Conservation (phyloP, 2,329 filamentous ascomycete species). For the Arthrobotrys sinensis region DNA sequence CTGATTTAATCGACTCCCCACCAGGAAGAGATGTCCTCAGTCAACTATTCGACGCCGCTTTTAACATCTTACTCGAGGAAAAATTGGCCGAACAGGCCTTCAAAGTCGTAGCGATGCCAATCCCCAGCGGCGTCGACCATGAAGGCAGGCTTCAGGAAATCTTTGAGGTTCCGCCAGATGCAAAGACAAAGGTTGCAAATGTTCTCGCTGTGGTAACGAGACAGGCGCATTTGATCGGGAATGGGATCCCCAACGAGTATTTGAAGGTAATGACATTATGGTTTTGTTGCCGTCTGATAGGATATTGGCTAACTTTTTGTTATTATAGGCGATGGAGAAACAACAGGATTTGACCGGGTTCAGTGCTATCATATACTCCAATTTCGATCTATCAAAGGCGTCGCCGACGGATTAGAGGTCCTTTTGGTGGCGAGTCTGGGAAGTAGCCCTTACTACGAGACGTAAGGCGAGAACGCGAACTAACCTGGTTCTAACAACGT, state of each 20-base stretch:
- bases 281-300: conserved; percentile 63
- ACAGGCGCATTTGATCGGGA: conserved; percentile 90
- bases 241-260: conserved; percentile 80
- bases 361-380: conserved; percentile 88
- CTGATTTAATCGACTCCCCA: conserved; percentile 94
- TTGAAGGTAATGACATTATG: conserved; percentile 69
- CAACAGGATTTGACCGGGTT: conserved; percentile 85
- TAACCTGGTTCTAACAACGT: too few species aligned
- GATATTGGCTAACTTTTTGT: conserved; percentile 67
- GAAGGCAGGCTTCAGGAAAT: conserved; percentile 71
- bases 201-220: conserved; percentile 90
- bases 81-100: conserved; percentile 86
- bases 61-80: conserved; percentile 84
- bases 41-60: conserved; percentile 87
- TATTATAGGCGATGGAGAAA: conserved; percentile 78
- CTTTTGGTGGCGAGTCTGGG: neutral
- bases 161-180: conserved; percentile 69
- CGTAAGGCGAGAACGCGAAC: too few species aligned
- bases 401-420: conserved; percentile 42
- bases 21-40: conserved; percentile 89
- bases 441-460: neutral
- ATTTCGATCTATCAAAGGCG: conserved; percentile 73
- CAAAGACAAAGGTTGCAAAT: conserved; percentile 82
- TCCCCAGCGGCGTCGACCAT: conserved; percentile 63
- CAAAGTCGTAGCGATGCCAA: conserved; percentile 71